Evolutionary conservation across 768 basidiomycete genomes (phyloP).

Genomic region (Phylloporus sp.): DNA sequence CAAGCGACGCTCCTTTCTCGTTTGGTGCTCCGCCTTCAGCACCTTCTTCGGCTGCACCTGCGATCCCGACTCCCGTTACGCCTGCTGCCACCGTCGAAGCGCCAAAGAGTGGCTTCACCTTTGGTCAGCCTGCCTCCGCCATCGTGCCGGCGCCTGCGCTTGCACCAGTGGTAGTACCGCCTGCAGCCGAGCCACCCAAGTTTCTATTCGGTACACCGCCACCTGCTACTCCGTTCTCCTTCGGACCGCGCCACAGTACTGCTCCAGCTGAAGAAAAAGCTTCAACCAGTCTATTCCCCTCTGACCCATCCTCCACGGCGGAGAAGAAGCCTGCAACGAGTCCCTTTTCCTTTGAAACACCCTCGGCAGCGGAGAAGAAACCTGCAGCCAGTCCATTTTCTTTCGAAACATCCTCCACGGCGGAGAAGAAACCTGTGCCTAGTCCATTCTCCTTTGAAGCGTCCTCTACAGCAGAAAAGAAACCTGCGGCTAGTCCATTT

Average conservation of each 20-base stretch:
- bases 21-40: slow-evolving; percentile 23
- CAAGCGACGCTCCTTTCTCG: slow-evolving; percentile 16
- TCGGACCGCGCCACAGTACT: slow-evolving; percentile 32
- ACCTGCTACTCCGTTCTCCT: slow-evolving; percentile 37
- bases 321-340: too few relatives aligned
- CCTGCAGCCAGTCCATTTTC: too few relatives aligned
- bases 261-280: slow-evolving; percentile 23
- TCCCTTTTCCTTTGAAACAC: too few relatives aligned
- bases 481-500: slow-evolving; percentile 17
- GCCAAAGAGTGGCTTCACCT: slow-evolving; percentile 32
- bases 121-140: slow-evolving; percentile 22
- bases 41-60: slow-evolving; percentile 1
- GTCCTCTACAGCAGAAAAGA: too few relatives aligned
- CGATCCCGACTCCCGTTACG: slow-evolving; percentile 7
- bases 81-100: slow-evolving; percentile 19
- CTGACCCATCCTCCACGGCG: too few relatives aligned
- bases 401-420: too few relatives aligned
- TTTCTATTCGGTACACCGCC: slow-evolving; percentile 35
- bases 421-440: too few relatives aligned
- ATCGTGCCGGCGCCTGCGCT: slow-evolving; percentile 8
- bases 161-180: slow-evolving; percentile 1
- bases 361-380: too few relatives aligned
- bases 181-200: slow-evolving; percentile 37
- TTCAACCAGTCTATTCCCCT: too few relatives aligned
- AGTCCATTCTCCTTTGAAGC: too few relatives aligned